Evolutionary conservation across 768 basidiomycete species (phyloP), one percentile per base, ranked within the genome.

Genomic region (Pleurotus tuoliensis): DNA sequence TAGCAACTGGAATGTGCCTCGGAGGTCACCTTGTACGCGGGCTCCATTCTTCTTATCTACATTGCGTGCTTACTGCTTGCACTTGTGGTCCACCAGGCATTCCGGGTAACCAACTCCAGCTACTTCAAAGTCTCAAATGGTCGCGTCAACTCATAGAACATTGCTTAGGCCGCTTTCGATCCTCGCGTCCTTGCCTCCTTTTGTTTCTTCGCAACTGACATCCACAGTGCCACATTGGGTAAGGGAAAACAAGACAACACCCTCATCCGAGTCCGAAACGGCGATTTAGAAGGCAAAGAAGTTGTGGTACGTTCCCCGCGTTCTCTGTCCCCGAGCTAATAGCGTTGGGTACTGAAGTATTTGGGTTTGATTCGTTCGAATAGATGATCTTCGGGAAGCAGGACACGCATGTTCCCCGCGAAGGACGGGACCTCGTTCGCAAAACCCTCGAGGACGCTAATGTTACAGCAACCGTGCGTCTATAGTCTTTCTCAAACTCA

Each of bases 381-480:
- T 58, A 94, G 83, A 88, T 97, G 88, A 93, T 98, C 52, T 98
- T 98, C 65, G 96, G 96, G 5, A 94, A 95, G 68, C 92, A 95
- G 87, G 94, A 98, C 69, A 97, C 94, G 0, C 94, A 98, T 64
- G 93, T 97, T 47, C 92, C 94, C 20, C 85, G 94, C 37, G 81
- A 75, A 16, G 96, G 95, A 3, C 77, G 96, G 22, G 90, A 92
- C 63, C 71, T 95, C 56, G 94, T 98, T 58, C 82, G 96, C 45
- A 81, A 82, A 47, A 82, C 82, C 0, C 76, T 98, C 38, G 94
- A 97, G 58, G 91, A 96, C 63, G 87, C 87, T 8, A 79, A 85
- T 18, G 80, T 93, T 41, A 67, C 80, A 1, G 78, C 78, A 56
- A 87, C 90, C 57, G 93, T 94, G 60, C 62, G 84, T 75, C 22